Evolutionary conservation across 768 basidiomycete genomes (phyloP).

Genomic region (Solioccasus polychromus): DNA sequence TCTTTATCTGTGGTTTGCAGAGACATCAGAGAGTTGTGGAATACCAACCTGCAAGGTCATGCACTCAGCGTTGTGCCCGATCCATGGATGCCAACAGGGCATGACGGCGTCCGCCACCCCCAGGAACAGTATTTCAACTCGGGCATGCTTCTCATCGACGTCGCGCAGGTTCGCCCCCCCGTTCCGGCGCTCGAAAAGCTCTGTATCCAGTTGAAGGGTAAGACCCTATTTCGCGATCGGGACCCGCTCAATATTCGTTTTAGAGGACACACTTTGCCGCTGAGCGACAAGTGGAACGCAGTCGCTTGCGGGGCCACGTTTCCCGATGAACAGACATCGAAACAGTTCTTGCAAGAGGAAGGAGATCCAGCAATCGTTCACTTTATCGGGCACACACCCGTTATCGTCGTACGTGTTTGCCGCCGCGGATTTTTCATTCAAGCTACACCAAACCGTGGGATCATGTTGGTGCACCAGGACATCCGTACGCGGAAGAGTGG

Average conservation of each 20-base stretch:
- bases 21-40: conserved; percentile 42
- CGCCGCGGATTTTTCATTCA: no score
- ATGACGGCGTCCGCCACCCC: conserved; percentile 25
- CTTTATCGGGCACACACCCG: conserved; percentile 51
- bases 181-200: conserved; percentile 24
- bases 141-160: conserved; percentile 48
- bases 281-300: conserved; percentile 47
- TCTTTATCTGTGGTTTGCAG: conserved; percentile 42
- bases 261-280: conserved; percentile 33
- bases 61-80: conserved; percentile 42
- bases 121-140: conserved; percentile 47
- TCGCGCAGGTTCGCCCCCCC: conserved; percentile 33
- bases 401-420: conserved; percentile 36
- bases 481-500: conserved; percentile 46
- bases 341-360: conserved; percentile 32
- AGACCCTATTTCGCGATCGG: conserved; percentile 39
- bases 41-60: conserved; percentile 38
- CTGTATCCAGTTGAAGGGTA: conserved; percentile 21
- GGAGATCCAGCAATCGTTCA: conserved; percentile 44
- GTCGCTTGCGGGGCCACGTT: conserved; percentile 45
- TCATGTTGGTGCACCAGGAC: conserved; percentile 45
- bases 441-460: conserved; percentile 54
- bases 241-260: conserved; percentile 48
- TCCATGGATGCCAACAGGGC: conserved; percentile 44
- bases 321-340: conserved; percentile 37